Evolutionary conservation across 2,329 filamentous ascomycete genomes (phyloP), one percentile per base, ranked within the genome.

Genomic region (Exophiala sp.): DNA sequence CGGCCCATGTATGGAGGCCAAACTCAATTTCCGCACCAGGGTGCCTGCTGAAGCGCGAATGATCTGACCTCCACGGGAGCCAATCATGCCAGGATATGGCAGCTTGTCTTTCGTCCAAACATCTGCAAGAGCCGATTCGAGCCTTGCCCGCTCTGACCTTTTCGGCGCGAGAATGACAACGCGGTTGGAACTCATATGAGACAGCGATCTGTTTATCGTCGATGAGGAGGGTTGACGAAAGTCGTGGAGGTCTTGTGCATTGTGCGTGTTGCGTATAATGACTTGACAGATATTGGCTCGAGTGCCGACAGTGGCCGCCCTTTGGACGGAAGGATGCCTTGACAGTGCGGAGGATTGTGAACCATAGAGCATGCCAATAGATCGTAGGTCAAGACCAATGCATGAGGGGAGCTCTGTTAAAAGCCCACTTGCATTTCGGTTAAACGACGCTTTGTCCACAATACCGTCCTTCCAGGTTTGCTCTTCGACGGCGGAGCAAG

Each of bases 11-110:
- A 94, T 87, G 68, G 86, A 91, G 45, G 87, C 86, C 65, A 89
- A 86, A 70, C 89, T 95, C 59, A 96, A 79, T 68, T 91, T 95
- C 48, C 91, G 82, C 75, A 96, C 95, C 66, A 96, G 83, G 1
- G 88, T 88, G 34, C 89, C 90, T 10, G 91, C 88, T n/a, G 87
- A 90, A 38, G 82, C 83, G 47, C 88, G 80, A 43, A 94, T 85
- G 3, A 89, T 75, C 65, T 88, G 83, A 63, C 95, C 87, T 73
- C 74, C 83, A 69, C 68, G 82, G 69, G 73, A 84, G 69, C 71
- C 77, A 32, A 81, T 81, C 82, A 96, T 91, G 1, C 90, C 90
- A 12, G 91, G 90, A 66, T 87, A 94, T 1, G 91, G 90, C 39
- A 96, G 72, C 14, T 83, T 71, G 52, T 95, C 88, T 47, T 85